Conservation (phyloP, 768 basidiomycete genomes). For the Chiua virens region DNA sequence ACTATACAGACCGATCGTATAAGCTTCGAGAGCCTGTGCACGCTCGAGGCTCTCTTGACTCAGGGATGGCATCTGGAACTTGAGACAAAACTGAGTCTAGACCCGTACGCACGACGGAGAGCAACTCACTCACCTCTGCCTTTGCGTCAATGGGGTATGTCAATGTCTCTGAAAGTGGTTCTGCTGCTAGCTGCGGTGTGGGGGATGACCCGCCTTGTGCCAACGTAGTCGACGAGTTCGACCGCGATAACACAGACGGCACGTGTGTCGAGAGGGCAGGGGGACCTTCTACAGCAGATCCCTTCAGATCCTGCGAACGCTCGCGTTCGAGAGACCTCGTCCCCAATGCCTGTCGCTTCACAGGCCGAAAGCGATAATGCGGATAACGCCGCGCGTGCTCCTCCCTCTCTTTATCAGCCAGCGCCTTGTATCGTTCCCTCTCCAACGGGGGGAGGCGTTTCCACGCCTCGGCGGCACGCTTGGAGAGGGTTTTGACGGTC, state of each 20-base stretch:
- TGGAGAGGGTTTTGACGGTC: constrained; percentile 62
- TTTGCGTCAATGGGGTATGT: not conserved
- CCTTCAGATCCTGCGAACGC: constrained; percentile 4
- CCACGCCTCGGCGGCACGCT: constrained; percentile 79
- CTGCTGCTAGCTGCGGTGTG: not conserved
- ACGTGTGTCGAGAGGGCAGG: not conserved
- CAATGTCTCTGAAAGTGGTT: not conserved
- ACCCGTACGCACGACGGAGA: not conserved
- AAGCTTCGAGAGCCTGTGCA: constrained; percentile 29
- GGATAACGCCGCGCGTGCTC: constrained; percentile 60
- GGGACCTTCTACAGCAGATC: constrained; percentile 3
- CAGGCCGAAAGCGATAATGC: constrained; percentile 62
- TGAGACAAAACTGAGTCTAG: not conserved
- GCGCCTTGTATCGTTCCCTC: constrained; percentile 47
- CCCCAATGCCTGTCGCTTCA: constrained; percentile 35
- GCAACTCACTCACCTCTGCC: constrained; percentile 16
- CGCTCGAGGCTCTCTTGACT: constrained; percentile 25
- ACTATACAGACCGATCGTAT: constrained; percentile 29
- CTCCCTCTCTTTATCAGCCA: constrained; percentile 56
- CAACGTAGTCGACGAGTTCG: constrained; percentile 6
- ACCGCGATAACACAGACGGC: constrained; percentile 17
- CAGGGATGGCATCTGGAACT: not conserved
- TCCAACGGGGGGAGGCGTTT: constrained; percentile 49
- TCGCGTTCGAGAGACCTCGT: constrained; percentile 11
- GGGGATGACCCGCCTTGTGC: not conserved